phyloP scores from a whole-genome alignment of 192 early-diverging fungal genomes.

The Allomyces macrogynus region DNA sequence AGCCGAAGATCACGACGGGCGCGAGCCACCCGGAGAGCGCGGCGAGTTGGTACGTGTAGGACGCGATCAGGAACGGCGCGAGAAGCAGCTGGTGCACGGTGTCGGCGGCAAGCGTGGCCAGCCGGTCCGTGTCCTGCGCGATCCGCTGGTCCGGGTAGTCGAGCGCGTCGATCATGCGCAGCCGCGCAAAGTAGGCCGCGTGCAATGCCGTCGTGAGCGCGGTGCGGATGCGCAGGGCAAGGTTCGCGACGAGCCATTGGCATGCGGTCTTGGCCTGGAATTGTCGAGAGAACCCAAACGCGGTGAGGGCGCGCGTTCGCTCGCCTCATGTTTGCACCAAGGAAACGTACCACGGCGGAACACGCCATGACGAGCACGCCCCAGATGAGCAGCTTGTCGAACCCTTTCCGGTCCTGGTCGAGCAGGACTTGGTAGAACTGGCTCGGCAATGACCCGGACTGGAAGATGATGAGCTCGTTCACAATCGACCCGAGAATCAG shows the following conservation, averaged over 20 bases:
- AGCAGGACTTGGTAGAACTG: neutral
- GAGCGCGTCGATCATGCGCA: neutral
- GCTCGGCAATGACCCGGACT: neutral
- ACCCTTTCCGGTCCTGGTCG: neutral
- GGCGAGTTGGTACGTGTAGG: neutral
- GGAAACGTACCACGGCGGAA: too few relatives aligned
- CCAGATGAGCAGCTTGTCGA: neutral
- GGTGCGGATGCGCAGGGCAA: neutral
- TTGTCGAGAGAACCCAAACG: too few relatives aligned
- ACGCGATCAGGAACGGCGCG: neutral
- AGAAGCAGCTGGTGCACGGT: neutral
- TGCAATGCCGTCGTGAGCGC: neutral
- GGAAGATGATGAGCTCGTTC: neutral
- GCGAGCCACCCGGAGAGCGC: neutral
- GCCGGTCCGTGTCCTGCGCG: neutral
- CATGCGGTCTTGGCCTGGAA: too few relatives aligned
- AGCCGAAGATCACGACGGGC: neutral
- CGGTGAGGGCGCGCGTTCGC: too few relatives aligned
- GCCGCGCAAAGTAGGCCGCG: neutral
- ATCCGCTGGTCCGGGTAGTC: neutral
- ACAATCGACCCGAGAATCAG: neutral
- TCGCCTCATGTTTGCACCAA: too few relatives aligned
- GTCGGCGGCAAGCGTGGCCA: neutral
- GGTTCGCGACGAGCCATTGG: neutral
- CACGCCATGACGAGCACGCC: neutral